Percentiles rank a stretch among this genome's conserved stretches.
These are phyloP conservation scores for Passalora sequoiae DNA, from an alignment of 2,329 filamentous ascomycete species.

Conservation along the genomic window DNA sequence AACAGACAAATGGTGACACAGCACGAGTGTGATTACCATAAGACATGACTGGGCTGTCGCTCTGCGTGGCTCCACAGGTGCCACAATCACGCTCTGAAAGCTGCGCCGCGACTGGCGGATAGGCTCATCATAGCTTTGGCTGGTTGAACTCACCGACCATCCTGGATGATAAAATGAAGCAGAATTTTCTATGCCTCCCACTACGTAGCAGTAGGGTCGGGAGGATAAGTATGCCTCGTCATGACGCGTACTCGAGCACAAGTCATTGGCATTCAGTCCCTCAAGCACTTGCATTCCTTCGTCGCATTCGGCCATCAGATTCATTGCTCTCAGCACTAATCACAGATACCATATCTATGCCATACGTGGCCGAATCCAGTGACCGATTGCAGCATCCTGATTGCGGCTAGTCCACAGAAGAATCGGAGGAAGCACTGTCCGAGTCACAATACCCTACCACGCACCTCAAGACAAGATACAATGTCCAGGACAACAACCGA, in stretches of 20 bases:
- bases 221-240: not conserved
- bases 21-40: too few relatives aligned
- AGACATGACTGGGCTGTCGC: not conserved
- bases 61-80: slow-evolving; percentile 2
- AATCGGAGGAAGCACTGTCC: not conserved
- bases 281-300: not conserved
- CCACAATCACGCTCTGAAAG: slow-evolving; percentile 1
- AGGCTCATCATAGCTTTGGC: slow-evolving; percentile 6
- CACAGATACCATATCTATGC: slow-evolving; percentile 5
- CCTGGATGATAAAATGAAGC: too few relatives aligned
- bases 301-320: not conserved
- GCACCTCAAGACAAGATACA: not conserved
- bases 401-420: slow-evolving; percentile 13
- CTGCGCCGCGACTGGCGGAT: slow-evolving; percentile 8
- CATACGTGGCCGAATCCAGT: slow-evolving; percentile 8
- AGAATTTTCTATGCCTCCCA: slow-evolving; percentile 8
- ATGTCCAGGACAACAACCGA: slow-evolving; percentile 6
- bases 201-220: too few relatives aligned
- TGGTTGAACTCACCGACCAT: slow-evolving; percentile 4
- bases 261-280: too few relatives aligned
- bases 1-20: too few relatives aligned
- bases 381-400: slow-evolving; percentile 17
- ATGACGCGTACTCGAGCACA: too few relatives aligned
- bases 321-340: not conserved
- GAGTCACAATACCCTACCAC: too few relatives aligned